Evolutionary conservation across 139 green algal genomes (phyloP), one percentile per base, ranked within the genome.

Genomic region (Chlamydomonas urium): DNA sequence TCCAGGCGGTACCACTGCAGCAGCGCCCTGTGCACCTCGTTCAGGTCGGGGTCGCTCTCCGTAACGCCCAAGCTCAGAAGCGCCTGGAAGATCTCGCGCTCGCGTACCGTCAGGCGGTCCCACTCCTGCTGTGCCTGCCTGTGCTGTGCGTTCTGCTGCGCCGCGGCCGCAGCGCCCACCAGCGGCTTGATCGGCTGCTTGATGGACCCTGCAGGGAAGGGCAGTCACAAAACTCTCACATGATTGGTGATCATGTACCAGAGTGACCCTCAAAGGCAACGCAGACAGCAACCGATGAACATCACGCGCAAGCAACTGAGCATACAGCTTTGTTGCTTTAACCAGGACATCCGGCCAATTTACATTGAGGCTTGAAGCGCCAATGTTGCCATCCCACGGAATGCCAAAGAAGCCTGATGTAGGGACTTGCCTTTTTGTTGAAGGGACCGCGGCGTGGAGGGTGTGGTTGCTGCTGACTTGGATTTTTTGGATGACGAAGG

Each of bases 1-100:
- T 67, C 60, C 60, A 67, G 60, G 32, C 33, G 32, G 29, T 67
- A 67, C 60, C 60, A 67, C 33, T 67, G 38, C 8, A 67, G 60
- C 10, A 67, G 29, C 33, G 31, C 14, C 32, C 33, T 8, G 33
- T 67, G 60, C 32, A 67, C 60, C 17, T 26, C 32, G 29, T 67
- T 67, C 21, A 67, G 60, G 60, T 67, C 60, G 19, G 60, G 60
- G 33, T 67, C 60, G 33, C 42, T 26, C 10, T 67, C 60, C 32
- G 38, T 67, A 6, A 67, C 60, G 32, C 60, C 60, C 60, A 67
- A 45, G 10, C 33, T 45, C 4, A 67, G 10, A 6, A 67, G 33
- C 32, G 60, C 23, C 60, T 67, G 19, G 29, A 67, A 67, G 60
- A 67, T 67, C 60, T 67, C 60, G 32, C 60, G 32, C 29, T 67